Evolutionary conservation across 768 basidiomycete genomes (phyloP).

Genomic region (Phlebiopsis gigantea): DNA sequence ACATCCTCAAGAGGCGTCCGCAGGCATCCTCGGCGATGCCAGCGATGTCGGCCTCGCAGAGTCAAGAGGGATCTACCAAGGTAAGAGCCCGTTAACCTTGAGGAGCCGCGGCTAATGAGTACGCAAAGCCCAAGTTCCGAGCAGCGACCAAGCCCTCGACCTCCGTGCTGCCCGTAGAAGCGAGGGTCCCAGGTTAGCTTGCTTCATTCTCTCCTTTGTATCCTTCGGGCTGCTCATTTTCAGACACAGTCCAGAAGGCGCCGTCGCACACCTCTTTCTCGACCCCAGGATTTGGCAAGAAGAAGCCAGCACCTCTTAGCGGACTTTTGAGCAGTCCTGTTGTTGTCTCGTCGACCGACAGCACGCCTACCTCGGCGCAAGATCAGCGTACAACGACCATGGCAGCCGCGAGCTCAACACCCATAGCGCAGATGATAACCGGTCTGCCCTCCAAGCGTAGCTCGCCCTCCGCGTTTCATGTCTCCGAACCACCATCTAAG

Average conservation of each 20-base stretch:
- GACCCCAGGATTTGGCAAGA: conserved; percentile 40
- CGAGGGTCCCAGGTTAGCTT: background rate
- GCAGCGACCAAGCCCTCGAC: background rate
- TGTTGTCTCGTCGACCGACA: background rate
- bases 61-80: background rate
- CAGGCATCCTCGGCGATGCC: conserved; percentile 33
- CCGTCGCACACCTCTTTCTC: conserved; percentile 36
- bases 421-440: conserved; percentile 9
- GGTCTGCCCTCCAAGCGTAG: conserved; percentile 27
- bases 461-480: conserved; percentile 19
- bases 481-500: conserved; percentile 20
- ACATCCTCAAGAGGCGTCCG: conserved; percentile 27
- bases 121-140: conserved; percentile 8
- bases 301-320: conserved; percentile 13
- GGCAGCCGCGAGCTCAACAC: conserved; percentile 11
- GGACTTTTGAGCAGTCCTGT: conserved; percentile 7
- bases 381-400: conserved; percentile 1
- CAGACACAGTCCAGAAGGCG: background rate
- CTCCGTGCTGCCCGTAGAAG: background rate
- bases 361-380: background rate
- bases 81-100: conserved; percentile 1
- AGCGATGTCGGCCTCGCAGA: conserved; percentile 26
- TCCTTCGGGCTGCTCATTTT: background rate
- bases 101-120: background rate
- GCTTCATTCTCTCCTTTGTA: background rate